A percentile compares a stretch with the other conserved stretches of the same genome.
phyloP scores from a whole-genome alignment of 805 yeast species.

The Pichia rugopelliculosa region DNA sequence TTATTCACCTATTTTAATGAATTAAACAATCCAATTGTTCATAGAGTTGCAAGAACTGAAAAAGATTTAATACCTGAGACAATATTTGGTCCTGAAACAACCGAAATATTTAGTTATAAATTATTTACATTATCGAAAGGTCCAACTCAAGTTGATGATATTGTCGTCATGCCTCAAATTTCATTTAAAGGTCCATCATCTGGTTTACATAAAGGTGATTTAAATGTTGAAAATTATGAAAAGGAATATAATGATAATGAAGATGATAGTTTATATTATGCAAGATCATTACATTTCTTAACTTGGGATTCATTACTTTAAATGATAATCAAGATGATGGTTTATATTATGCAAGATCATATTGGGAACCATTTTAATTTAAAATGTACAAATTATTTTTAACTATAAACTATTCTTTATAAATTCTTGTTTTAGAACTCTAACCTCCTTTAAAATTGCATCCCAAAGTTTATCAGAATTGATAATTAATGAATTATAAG shows the following conservation, averaged over 20 bases:
- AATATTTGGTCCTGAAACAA: conserved; percentile 27
- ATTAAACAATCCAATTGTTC: conserved; percentile 21
- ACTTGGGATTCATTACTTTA: conserved; percentile 17
- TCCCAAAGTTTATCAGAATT: conserved; percentile 11
- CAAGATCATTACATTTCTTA: conserved; percentile 25
- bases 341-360: conserved; percentile 26
- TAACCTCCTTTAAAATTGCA: conserved; percentile 7
- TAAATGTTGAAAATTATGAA: conserved; percentile 11
- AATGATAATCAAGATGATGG: conserved; percentile 24
- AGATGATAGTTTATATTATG: conserved; percentile 25
- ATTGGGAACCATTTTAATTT: too few species aligned
- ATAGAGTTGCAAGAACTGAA: conserved; percentile 27
- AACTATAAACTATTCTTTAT: not conserved
- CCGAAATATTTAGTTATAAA: conserved; percentile 23
- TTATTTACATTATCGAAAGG: conserved; percentile 26
- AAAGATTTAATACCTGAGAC: conserved; percentile 20
- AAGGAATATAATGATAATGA: conserved; percentile 27
- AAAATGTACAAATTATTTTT: too few species aligned
- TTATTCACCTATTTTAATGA: conserved; percentile 27
- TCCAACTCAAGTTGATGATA: conserved; percentile 28
- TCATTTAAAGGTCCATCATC: conserved; percentile 21
- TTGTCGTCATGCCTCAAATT: conserved; percentile 26
- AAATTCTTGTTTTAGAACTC: not conserved
- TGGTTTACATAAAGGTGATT: conserved; percentile 12
- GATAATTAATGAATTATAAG: conserved; percentile 7